Conservation (phyloP, 179 eudicot genomes). For the Amaranthus tricolor region DNA sequence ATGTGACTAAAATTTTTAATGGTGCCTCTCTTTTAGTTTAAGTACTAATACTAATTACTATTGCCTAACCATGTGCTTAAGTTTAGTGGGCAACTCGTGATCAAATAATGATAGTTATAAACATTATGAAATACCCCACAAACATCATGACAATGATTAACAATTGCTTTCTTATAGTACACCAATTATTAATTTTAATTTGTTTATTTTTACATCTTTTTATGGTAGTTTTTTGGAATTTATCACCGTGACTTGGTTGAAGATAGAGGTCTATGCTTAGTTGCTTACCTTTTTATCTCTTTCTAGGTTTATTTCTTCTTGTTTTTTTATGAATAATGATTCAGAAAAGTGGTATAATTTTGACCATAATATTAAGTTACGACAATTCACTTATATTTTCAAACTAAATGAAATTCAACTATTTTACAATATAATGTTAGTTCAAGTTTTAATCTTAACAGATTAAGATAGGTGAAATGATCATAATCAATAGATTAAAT, state of each 20-base stretch:
- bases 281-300: not conserved
- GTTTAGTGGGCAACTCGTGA: slow-evolving; percentile 35
- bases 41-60: slow-evolving; percentile 15
- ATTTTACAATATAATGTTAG: too few species aligned
- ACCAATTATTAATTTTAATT: not conserved
- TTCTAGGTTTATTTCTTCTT: not conserved
- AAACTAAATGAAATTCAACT: too few species aligned
- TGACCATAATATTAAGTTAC: too few species aligned
- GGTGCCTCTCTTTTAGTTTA: not conserved
- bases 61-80: slow-evolving; percentile 29
- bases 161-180: not conserved
- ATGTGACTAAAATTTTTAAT: not conserved
- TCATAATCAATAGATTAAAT: too few species aligned
- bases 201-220: not conserved
- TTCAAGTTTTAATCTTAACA: too few species aligned
- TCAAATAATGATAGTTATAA: slow-evolving; percentile 12
- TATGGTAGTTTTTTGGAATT: not conserved
- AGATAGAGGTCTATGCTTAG: not conserved
- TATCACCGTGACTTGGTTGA: not conserved
- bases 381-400: too few species aligned
- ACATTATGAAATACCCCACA: slow-evolving; percentile 11
- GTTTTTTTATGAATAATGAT: too few species aligned
- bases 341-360: too few species aligned
- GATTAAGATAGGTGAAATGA: too few species aligned
- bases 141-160: slow-evolving; percentile 31